Evolutionary conservation across 2,329 filamentous ascomycete genomes (phyloP).

Genomic region (Didymella pinodella): DNA sequence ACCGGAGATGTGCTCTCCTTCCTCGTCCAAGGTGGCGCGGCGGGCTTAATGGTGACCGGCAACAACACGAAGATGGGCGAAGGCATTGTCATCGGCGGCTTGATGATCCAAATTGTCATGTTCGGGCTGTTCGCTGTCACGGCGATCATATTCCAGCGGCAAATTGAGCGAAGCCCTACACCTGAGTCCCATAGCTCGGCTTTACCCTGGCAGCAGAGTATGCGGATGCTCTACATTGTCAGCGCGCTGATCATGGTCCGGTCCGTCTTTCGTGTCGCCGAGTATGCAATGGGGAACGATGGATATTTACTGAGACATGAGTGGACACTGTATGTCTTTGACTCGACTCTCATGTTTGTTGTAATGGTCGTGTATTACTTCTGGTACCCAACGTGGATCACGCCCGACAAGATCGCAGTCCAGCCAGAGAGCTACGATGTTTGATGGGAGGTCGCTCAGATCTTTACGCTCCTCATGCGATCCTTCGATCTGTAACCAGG

Average conservation of each 20-base stretch:
- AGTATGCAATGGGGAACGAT: not conserved
- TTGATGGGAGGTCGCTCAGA: not conserved
- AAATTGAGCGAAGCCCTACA: not conserved
- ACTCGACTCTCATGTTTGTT: conserved; percentile 38
- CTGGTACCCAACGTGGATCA: not conserved
- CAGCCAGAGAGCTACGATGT: conserved; percentile 12
- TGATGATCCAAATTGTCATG: not conserved
- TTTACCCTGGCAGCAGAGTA: not conserved
- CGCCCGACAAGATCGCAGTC: not conserved
- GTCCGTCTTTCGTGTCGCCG: not conserved
- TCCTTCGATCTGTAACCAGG: not conserved
- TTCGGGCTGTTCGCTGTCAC: not conserved
- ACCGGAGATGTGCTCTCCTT: not conserved
- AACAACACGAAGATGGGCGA: not conserved
- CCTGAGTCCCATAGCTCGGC: not conserved
- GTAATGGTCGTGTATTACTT: not conserved
- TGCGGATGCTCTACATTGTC: not conserved
- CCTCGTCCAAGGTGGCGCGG: not conserved
- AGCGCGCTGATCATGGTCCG: not conserved
- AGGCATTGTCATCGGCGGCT: not conserved
- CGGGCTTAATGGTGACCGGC: not conserved
- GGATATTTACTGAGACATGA: conserved; percentile 46
- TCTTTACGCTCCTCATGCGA: no score
- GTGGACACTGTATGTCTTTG: conserved; percentile 56
- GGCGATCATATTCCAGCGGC: not conserved